Evolutionary conservation across 2,329 filamentous ascomycete genomes (phyloP), one percentile per base, ranked within the genome.

Genomic region (Arthrinium phaeospermum): DNA sequence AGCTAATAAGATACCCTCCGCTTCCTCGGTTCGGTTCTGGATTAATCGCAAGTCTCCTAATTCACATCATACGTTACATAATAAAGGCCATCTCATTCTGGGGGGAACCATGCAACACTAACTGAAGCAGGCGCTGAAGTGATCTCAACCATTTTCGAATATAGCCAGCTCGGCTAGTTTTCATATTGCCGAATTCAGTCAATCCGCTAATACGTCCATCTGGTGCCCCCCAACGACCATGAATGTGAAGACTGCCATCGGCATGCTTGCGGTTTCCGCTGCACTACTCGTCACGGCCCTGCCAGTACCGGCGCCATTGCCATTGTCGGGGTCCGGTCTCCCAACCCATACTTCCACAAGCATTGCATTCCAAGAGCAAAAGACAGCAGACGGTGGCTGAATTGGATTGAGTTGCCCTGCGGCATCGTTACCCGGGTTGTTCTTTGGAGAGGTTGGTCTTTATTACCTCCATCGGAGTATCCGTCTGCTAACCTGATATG

Each of bases 321-420:
- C 27, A 30, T 30, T 30, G 27, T 30, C 53, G 19, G 53, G n/a
- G 19, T 30, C 37, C 57, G 19, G n/a, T 64, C 57, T 64, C 24
- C 57, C 57, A 64, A 41, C 34, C 34, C 57, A 64, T 22, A 64
- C 34, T 6, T 34, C 57, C 57, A 64, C 57, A 22, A 64, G 57
- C 57, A 64, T 64, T n/a, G 57, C 57, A n/a, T 64, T n/a, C 4
- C 57, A 64, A 19, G 57, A 64, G 34, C 57, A 64, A 41, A 64
- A 64, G 57, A 41, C 57, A 19, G 57, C 57, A 64, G 34, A 7
- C 19, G 57, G 57, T n/a, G 57, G 57, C 10, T 64, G 13, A 64
- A 4, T 14, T 4, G 34, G 30, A 41, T n/a, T 13, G 57, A n/a
- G 10, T 4, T 41, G n/a, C 34, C n/a, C 57, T 24, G 19, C 19